A percentile compares a stretch with the other conserved stretches of the same genome.
phyloP scores from a whole-genome alignment of 2,329 filamentous ascomycete genomes.

The Rhynchosporium secalis region DNA sequence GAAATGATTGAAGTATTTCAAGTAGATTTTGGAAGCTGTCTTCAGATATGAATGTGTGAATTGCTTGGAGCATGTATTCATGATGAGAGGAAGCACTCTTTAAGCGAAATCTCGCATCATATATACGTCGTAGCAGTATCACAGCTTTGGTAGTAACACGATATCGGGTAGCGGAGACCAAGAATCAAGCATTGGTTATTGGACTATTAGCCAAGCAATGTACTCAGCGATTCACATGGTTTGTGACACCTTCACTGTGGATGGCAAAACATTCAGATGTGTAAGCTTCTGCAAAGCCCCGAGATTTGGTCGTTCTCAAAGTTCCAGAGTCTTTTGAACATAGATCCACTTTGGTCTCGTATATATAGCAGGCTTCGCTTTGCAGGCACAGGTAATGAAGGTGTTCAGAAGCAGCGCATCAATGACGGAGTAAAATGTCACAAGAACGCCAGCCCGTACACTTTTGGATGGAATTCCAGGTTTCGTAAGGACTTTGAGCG shows the following conservation, averaged over 20 bases:
- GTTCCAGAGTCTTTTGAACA: too few relatives aligned
- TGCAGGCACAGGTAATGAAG: too few relatives aligned
- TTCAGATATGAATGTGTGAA: neutral
- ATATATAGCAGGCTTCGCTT: too few relatives aligned
- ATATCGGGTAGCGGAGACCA: neutral
- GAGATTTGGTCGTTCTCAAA: too few relatives aligned
- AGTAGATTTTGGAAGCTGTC: too few relatives aligned
- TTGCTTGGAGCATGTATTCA: neutral
- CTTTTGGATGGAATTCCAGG: neutral
- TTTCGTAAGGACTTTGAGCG: neutral
- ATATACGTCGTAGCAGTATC: neutral
- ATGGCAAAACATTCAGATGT: neutral
- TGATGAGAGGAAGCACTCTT: neutral
- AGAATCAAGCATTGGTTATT: neutral
- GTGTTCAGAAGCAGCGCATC: neutral
- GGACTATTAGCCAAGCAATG: neutral
- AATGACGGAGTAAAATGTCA: neutral
- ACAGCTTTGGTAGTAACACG: neutral
- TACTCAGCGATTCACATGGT: neutral
- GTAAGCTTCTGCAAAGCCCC: neutral
- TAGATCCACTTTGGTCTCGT: too few relatives aligned
- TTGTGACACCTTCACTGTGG: too few relatives aligned
- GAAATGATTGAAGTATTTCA: neutral
- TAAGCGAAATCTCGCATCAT: conserved; percentile 8
- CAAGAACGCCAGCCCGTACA: neutral